Percentiles rank a stretch among this genome's conserved stretches.
Conservation (phyloP, 2,329 filamentous ascomycete species). For the Dactylellina leptospora region DNA sequence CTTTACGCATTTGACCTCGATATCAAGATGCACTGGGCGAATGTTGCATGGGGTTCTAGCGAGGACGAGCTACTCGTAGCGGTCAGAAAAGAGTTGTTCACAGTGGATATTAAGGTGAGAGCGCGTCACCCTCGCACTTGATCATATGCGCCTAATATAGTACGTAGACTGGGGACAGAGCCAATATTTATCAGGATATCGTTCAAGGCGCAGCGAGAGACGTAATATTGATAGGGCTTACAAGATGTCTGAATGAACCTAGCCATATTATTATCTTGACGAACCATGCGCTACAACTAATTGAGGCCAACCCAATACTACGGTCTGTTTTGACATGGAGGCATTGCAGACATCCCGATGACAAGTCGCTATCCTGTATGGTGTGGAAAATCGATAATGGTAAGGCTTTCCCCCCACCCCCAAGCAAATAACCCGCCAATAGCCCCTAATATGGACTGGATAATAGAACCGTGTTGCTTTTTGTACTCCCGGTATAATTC, state of each 20-base stretch:
- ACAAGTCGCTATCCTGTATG: conserved; percentile 21
- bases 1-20: not conserved
- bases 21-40: conserved; percentile 19
- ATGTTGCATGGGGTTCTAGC: conserved; percentile 34
- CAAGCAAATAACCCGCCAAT: too few relatives aligned
- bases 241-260: conserved; percentile 4
- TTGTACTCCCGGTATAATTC: conserved; percentile 40
- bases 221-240: conserved; percentile 15
- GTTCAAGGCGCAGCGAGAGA: conserved; percentile 6
- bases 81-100: conserved; percentile 31
- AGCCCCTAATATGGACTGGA: not conserved
- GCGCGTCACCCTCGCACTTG: too few relatives aligned
- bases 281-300: conserved; percentile 26
- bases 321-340: conserved; percentile 26
- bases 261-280: conserved; percentile 31
- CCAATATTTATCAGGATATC: conserved; percentile 9
- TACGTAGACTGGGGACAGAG: conserved; percentile 12
- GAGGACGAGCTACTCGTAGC: conserved; percentile 24
- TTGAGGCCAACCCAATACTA: not conserved
- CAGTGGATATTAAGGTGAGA: conserved; percentile 28
- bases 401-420: not conserved
- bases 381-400: conserved; percentile 16
- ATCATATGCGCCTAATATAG: not conserved
- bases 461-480: conserved; percentile 14
- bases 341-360: conserved; percentile 37